Evolutionary conservation across 768 basidiomycete species (phyloP).

Genomic region (Heimioporus sp.): DNA sequence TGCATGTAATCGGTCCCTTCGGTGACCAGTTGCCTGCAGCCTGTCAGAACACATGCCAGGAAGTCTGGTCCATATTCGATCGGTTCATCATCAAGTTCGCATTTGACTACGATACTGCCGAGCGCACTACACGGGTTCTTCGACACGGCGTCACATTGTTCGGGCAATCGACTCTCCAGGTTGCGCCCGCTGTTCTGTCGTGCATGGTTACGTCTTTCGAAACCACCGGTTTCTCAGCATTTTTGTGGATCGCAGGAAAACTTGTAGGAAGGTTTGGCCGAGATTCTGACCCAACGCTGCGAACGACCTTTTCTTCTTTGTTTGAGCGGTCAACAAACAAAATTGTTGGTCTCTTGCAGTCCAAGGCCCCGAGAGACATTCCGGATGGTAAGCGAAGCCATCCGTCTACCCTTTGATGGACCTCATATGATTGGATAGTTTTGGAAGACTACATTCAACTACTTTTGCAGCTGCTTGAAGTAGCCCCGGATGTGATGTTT

Average conservation of each 20-base stretch:
- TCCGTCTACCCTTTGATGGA: not conserved
- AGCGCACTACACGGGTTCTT: slow-evolving; percentile 80
- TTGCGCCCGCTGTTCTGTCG: slow-evolving; percentile 68
- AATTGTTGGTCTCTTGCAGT: slow-evolving; percentile 62
- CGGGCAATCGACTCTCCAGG: slow-evolving; percentile 56
- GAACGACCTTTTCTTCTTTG: slow-evolving; percentile 54
- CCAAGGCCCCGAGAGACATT: slow-evolving; percentile 66
- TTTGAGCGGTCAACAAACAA: slow-evolving; percentile 79
- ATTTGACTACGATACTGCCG: slow-evolving; percentile 69
- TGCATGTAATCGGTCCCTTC: slow-evolving; percentile 77
- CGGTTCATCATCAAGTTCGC: slow-evolving; percentile 77
- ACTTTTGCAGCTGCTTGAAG: slow-evolving; percentile 63
- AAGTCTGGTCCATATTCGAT: slow-evolving; percentile 86
- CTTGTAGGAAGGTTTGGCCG: slow-evolving; percentile 74
- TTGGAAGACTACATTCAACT: slow-evolving; percentile 93
- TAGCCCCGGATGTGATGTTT: slow-evolving; percentile 75
- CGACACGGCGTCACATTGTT: slow-evolving; percentile 85
- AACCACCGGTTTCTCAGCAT: slow-evolving; percentile 76
- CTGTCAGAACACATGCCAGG: slow-evolving; percentile 75
- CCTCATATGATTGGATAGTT: slow-evolving; percentile 47
- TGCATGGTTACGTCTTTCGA: slow-evolving; percentile 82
- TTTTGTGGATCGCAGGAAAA: slow-evolving; percentile 94
- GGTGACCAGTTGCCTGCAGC: slow-evolving; percentile 78
- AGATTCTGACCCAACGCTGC: slow-evolving; percentile 55
- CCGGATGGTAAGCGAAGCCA: slow-evolving; percentile 78